Conservation (phyloP, 495 filamentous ascomycete species). For the Neurospora sp. region DNA sequence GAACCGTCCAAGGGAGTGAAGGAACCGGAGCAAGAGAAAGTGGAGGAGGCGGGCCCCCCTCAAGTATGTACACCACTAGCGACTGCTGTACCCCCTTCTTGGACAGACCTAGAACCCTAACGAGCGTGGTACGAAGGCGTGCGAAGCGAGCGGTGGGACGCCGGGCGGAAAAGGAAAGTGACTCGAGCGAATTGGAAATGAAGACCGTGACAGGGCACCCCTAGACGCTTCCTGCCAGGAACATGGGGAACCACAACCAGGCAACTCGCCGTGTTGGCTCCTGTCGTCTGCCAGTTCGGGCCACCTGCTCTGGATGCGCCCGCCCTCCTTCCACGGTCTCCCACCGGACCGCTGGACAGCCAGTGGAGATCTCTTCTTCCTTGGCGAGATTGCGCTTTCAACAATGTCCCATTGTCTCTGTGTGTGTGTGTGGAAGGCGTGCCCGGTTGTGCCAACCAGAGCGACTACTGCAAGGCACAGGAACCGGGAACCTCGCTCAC, state of each 20-base stretch:
- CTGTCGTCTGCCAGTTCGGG: neutral
- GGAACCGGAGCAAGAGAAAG: conserved; percentile 15
- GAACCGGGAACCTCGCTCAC: neutral
- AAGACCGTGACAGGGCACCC: neutral
- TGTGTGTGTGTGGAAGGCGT: neutral
- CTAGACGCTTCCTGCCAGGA: neutral
- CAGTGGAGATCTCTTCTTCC: conserved; percentile 15
- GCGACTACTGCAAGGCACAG: neutral
- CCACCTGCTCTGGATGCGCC: conserved; percentile 1
- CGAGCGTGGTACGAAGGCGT: conserved; percentile 10
- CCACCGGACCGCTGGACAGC: neutral
- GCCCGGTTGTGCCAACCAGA: neutral
- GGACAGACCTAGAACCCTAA: conserved; percentile 5
- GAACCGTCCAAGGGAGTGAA: conserved; percentile 20
- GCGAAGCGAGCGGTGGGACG: conserved; percentile 1
- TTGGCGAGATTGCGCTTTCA: conserved; percentile 25
- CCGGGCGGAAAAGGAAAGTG: neutral
- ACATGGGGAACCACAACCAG: neutral
- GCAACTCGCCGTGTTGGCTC: conserved; percentile 1
- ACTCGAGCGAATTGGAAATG: neutral
- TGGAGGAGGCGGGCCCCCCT: neutral
- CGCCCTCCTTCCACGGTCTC: neutral
- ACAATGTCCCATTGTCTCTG: neutral
- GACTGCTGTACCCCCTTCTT: neutral
- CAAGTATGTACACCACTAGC: neutral